Evolutionary conservation across 345 rosid species (phyloP).

Genomic region (Abelmoschus esculentus): DNA sequence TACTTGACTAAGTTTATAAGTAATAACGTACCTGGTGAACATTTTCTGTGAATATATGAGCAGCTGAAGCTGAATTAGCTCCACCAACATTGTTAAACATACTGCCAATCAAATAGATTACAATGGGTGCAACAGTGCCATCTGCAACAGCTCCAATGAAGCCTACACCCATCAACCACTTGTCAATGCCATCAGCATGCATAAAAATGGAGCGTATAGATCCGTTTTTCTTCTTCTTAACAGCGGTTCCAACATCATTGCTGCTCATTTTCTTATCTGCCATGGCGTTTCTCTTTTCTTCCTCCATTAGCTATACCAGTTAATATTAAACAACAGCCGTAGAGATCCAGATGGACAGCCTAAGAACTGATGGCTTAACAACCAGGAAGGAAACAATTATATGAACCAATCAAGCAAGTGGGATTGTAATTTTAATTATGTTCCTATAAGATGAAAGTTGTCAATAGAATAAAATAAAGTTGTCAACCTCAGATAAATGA

Average conservation of each 20-base stretch:
- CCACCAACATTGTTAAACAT: constrained; percentile 57
- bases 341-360: background rate
- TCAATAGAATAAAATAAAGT: background rate
- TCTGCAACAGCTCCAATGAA: constrained; percentile 56
- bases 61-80: constrained; percentile 1
- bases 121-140: constrained; percentile 48
- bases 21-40: constrained; percentile 34
- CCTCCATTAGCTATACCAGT: background rate
- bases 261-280: constrained; percentile 16
- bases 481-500: background rate
- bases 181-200: constrained; percentile 51
- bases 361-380: background rate
- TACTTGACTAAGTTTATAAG: background rate
- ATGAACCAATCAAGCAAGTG: background rate
- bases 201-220: constrained; percentile 49
- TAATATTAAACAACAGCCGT: background rate
- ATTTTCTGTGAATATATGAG: constrained; percentile 23
- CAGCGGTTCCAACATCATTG: background rate
- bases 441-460: background rate
- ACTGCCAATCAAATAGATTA: constrained; percentile 36
- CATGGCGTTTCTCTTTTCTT: constrained; percentile 6
- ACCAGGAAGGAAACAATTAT: background rate
- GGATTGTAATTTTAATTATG: background rate
- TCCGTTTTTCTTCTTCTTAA: constrained; percentile 7
- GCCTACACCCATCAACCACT: constrained; percentile 48